Evolutionary conservation across 1,284 basidiomycete genomes (phyloP), one percentile per base, ranked within the genome.

Genomic region (Trichosporon faecale): DNA sequence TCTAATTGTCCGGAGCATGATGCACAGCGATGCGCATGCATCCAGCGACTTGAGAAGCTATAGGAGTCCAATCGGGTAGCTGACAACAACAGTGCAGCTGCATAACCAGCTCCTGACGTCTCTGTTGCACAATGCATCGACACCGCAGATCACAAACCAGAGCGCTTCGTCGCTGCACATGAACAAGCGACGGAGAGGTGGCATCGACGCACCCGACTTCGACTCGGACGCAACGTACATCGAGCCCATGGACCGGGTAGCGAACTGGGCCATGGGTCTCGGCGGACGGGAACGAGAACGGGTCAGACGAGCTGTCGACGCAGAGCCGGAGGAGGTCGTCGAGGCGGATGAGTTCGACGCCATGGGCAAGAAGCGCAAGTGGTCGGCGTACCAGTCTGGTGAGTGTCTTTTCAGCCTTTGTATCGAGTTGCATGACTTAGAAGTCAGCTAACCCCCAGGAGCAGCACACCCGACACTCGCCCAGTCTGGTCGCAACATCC

Each of bases 81-180:
- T 72, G 29, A 68, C 57, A 61, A 63, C 18, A 44, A 9, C 67
- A 84, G 83, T 82, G 31, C 70, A 73, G 14, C 72, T 84, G 57
- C 83, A 84, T 65, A 82, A 84, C 69, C 76, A 78, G 33, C 78
- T 84, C 25, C 74, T 84, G 49, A 68, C 76, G 23, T 79, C 79
- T 0, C 74, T 84, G 18, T 73, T 84, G 31, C 77, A 82, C 72
- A 82, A 82, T 70, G 80, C 83, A 14, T 75, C 78, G 1, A 73
- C 76, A 16, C 78, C 79, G 1, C 68, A 76, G 46, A 68, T 72
- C n/a, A 65, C 76, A 0, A 70, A 75, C 27, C 70, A 72, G 7
- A 72, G 78, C 14, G 44, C 75, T 5, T 71, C 71, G 29, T 72
- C 70, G 57, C 69, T 70, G 1, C 68, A 49, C 31, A 55, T 66